These are phyloP conservation scores for Ganoderma leucocontextum DNA, from an alignment of 1,284 basidiomycete species.

Conservation along the genomic window DNA sequence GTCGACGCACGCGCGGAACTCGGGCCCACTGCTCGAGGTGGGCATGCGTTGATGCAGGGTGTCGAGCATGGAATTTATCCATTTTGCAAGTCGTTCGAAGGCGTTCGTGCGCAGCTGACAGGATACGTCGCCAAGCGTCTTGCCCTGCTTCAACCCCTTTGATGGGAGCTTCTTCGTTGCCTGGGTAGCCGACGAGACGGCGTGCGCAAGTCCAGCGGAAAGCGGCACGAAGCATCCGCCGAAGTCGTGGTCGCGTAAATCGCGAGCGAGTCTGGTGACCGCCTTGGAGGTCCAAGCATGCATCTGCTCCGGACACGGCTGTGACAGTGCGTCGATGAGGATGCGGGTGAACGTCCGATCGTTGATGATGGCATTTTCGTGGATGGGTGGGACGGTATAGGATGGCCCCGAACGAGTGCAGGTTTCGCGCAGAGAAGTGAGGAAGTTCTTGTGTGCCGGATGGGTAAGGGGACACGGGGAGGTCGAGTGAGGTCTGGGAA, in stretches of 20 bases:
- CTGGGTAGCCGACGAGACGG: slow-evolving; percentile 21
- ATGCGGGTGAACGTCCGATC: slow-evolving; percentile 35
- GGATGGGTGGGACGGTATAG: slow-evolving; percentile 13
- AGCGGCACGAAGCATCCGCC: slow-evolving; percentile 36
- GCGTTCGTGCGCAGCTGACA: slow-evolving; percentile 15
- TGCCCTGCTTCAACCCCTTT: not conserved
- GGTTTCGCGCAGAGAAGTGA: slow-evolving; percentile 46
- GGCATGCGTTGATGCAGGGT: slow-evolving; percentile 19
- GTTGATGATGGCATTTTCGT: slow-evolving; percentile 24
- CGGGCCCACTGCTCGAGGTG: not conserved
- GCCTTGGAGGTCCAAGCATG: slow-evolving; percentile 52
- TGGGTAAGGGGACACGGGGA: slow-evolving; percentile 36
- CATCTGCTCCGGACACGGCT: slow-evolving; percentile 21
- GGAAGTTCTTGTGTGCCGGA: slow-evolving; percentile 52
- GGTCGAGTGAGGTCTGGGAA: slow-evolving; percentile 31
- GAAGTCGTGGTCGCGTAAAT: slow-evolving; percentile 39
- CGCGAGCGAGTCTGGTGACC: slow-evolving; percentile 44
- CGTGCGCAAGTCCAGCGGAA: slow-evolving; percentile 29
- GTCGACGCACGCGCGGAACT: slow-evolving; percentile 30
- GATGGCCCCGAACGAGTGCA: slow-evolving; percentile 36
- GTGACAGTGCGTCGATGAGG: slow-evolving; percentile 30
- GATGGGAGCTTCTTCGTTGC: slow-evolving; percentile 5
- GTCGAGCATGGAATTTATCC: slow-evolving; percentile 36
- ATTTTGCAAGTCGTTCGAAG: slow-evolving; percentile 38
- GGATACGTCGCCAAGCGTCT: not conserved